Conservation (phyloP, 768 basidiomycete species). For the Trametes cubensis region DNA sequence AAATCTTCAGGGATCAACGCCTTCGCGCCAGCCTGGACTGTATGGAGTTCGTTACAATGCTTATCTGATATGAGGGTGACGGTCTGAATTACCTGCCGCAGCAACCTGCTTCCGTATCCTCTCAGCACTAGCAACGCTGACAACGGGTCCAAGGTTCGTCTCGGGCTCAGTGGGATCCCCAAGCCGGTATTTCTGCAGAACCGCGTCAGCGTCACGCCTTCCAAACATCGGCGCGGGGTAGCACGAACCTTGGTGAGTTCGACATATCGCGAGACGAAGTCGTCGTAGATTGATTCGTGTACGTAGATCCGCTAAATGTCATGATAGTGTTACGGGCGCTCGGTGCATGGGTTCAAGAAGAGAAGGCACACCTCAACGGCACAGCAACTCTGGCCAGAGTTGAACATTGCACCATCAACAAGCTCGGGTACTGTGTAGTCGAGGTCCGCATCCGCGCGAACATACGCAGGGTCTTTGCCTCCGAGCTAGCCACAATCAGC, state of each 20-base stretch:
- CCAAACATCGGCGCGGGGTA: not conserved
- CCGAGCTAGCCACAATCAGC: constrained; percentile 74
- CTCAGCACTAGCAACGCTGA: constrained; percentile 83
- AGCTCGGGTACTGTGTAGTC: constrained; percentile 82
- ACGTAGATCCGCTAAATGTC: constrained; percentile 85
- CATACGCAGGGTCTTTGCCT: constrained; percentile 98
- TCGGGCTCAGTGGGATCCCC: constrained; percentile 79
- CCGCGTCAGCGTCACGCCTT: not conserved
- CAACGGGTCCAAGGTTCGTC: constrained; percentile 90
- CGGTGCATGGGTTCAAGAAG: not conserved
- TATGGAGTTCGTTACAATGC: not conserved
- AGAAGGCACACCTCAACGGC: constrained; percentile 70
- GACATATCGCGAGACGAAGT: constrained; percentile 75
- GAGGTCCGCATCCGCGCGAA: constrained; percentile 83
- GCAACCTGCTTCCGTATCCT: constrained; percentile 84
- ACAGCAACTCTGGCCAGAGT: constrained; percentile 98
- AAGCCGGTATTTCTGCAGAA: constrained; percentile 69
- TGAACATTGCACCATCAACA: constrained; percentile 95
- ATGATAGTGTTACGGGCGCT: not conserved
- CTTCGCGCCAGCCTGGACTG: constrained; percentile 80
- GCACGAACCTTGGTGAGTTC: constrained; percentile 63
- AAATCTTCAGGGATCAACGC: constrained; percentile 67
- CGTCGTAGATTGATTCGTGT: constrained; percentile 78
- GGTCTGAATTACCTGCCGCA: constrained; percentile 67
- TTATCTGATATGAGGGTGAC: not conserved